Base-by-base conservation (phyloP, 208 protist species). In the Crithidia expoeki region DNA sequence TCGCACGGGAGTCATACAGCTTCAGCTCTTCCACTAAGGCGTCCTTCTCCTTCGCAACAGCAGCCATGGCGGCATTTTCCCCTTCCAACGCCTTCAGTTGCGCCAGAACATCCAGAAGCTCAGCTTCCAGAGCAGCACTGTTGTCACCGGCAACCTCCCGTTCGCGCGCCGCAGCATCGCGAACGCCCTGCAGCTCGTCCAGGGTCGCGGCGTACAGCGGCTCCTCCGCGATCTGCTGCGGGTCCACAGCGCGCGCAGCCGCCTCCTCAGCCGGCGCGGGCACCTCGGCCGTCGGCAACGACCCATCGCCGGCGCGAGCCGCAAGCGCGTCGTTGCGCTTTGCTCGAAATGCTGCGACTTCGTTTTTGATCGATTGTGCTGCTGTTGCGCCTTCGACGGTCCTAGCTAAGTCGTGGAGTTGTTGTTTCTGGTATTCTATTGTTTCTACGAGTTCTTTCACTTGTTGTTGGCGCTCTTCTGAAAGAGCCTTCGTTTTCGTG, bases 1-100 rank as follows among this genome's bases (percentile, higher is more conserved):
- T 57, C 14, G 30, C 36, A 7, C 69, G 75, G 3, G 46, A 56
- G 58, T 81, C 75, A 57, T 68, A 51, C 46, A n/a, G 34, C 40
- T 57, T 38, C 0, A 81, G 75, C 23, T 76, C 69, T 28, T 64
- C 56, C 11, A 80, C 3, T 10, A 34, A 4, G 14, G 23, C 47
- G 2, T 68, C 47, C 58, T 72, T 62, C 38, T 52, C n/a, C 50
- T 65, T 25, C 10, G 49, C 61, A 2, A 52, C 19, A 21, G 30
- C n/a, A 19, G 7, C 21, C 36, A 77, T 30, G 17, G 76, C 59
- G 0, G 34, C 68, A 30, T 73, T 81, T 28, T 68, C 42, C 7
- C 62, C 69, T 16, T 77, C 32, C 36, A 72, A 7, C 1, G 65
- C 62, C 62, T 81, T 81, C 51, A 76, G n/a, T 44, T 73, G 61